These are phyloP conservation scores for Quercus engelmannii DNA, from an alignment of 306 rosid genomes.

Conservation along the genomic window DNA sequence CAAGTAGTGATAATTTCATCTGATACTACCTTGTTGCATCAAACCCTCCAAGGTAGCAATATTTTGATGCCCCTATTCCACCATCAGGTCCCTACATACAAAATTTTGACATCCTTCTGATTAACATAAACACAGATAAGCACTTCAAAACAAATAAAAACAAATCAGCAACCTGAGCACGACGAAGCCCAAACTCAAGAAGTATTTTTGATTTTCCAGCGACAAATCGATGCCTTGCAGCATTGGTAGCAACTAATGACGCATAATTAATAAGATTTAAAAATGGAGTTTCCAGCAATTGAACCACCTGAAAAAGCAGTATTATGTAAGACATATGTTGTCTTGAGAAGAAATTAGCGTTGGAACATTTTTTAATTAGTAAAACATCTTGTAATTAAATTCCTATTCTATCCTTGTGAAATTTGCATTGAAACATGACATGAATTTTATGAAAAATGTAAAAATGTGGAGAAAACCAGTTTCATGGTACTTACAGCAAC, in stretches of 20 bases:
- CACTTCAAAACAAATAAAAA: conserved; percentile 14
- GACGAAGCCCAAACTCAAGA: conserved; percentile 89
- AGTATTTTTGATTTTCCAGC: conserved; percentile 86
- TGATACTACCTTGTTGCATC: conserved; percentile 85
- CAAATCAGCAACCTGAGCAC: conserved; percentile 61
- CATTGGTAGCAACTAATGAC: conserved; percentile 87
- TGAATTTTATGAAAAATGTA: neutral
- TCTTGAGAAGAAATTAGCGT: conserved; percentile 1
- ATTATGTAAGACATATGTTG: conserved; percentile 1
- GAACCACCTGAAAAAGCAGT: conserved; percentile 67
- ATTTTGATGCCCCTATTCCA: conserved; percentile 85
- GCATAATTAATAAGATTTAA: conserved; percentile 74
- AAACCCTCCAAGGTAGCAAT: conserved; percentile 89
- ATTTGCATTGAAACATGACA: neutral
- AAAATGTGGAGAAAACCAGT: neutral
- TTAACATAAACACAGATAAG: neutral
- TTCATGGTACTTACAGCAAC: conserved; percentile 71
- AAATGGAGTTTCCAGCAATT: conserved; percentile 88
- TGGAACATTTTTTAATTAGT: neutral
- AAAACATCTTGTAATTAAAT: too few species aligned
- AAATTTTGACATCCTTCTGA: conserved; percentile 23
- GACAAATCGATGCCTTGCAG: conserved; percentile 90
- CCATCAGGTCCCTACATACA: conserved; percentile 90
- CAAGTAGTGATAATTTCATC: neutral
- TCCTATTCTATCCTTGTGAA: neutral